These are phyloP conservation scores for Saturnispora gosingensis DNA, from an alignment of 805 yeast genomes.

Conservation along the genomic window DNA sequence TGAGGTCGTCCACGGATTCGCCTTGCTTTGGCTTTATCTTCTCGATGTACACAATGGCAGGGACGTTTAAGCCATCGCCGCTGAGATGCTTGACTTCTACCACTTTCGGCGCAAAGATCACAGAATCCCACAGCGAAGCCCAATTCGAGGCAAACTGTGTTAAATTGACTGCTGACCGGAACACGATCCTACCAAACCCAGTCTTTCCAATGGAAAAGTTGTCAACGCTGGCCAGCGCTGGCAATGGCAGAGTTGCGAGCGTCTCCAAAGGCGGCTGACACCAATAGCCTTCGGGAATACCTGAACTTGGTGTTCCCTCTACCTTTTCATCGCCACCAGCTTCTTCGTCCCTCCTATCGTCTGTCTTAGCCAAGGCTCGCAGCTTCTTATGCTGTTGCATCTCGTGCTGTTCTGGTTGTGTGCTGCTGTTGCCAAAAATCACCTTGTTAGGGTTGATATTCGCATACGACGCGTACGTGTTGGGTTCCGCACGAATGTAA, in stretches of 20 bases:
- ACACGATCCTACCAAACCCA: slow-evolving; percentile 61
- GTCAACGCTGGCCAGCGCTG: slow-evolving; percentile 45
- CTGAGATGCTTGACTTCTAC: slow-evolving; percentile 58
- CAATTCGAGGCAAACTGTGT: slow-evolving; percentile 39
- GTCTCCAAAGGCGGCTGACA: slow-evolving; percentile 55
- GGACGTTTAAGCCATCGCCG: slow-evolving; percentile 67
- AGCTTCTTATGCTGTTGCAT: background rate
- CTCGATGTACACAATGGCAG: slow-evolving; percentile 64
- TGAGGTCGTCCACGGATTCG: slow-evolving; percentile 12
- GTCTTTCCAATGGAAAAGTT: slow-evolving; percentile 61
- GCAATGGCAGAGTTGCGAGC: slow-evolving; percentile 33
- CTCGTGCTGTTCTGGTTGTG: background rate
- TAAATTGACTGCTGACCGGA: slow-evolving; percentile 60
- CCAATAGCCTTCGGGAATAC: slow-evolving; percentile 46
- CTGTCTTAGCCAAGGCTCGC: background rate
- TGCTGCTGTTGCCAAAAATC: background rate
- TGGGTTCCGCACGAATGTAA: background rate
- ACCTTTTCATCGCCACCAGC: background rate
- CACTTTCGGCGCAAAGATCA: slow-evolving; percentile 39
- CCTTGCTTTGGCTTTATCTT: slow-evolving; percentile 30
- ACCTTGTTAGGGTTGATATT: background rate
- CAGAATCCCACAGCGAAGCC: slow-evolving; percentile 31
- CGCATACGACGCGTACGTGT: background rate
- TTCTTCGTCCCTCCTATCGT: background rate
- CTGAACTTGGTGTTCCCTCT: background rate